Conservation (phyloP, 345 rosid genomes). For the Eucalyptus sp. region DNA sequence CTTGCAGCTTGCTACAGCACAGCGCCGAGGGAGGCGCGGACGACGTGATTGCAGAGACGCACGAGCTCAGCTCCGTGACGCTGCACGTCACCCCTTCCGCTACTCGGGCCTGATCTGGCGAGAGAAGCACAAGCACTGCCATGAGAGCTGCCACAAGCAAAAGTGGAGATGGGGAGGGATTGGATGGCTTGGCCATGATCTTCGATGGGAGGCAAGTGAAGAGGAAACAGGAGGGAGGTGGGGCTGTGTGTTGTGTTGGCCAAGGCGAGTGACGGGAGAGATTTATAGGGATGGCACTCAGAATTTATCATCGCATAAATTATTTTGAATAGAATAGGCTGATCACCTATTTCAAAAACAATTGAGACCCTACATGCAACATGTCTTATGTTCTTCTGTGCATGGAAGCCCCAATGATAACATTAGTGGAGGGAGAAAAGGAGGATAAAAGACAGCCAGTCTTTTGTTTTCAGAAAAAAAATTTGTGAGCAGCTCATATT, state of each 20-base stretch:
- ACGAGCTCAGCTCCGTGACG: slow-evolving; percentile 40
- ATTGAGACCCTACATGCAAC: background rate
- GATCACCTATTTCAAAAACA: background rate
- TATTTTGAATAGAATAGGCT: background rate
- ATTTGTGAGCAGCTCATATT: background rate
- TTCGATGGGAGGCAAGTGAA: background rate
- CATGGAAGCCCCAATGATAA: background rate
- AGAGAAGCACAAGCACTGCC: background rate
- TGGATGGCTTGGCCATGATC: background rate
- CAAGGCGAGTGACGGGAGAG: background rate
- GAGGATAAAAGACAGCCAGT: background rate
- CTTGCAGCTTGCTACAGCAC: slow-evolving; percentile 50
- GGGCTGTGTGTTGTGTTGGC: background rate
- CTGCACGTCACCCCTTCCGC: slow-evolving; percentile 41
- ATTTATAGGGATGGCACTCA: background rate
- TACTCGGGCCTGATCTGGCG: background rate
- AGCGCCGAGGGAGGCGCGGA: slow-evolving; percentile 17
- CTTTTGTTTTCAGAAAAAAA: background rate
- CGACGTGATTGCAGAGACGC: slow-evolving; percentile 22
- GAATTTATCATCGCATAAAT: background rate
- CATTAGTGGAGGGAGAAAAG: background rate
- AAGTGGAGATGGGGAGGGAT: background rate
- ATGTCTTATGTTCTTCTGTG: background rate
- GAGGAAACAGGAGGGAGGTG: background rate
- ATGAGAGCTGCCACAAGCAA: background rate